phyloP scores from a whole-genome alignment of 805 yeast species.

The Metschnikowia cerradonensis region DNA sequence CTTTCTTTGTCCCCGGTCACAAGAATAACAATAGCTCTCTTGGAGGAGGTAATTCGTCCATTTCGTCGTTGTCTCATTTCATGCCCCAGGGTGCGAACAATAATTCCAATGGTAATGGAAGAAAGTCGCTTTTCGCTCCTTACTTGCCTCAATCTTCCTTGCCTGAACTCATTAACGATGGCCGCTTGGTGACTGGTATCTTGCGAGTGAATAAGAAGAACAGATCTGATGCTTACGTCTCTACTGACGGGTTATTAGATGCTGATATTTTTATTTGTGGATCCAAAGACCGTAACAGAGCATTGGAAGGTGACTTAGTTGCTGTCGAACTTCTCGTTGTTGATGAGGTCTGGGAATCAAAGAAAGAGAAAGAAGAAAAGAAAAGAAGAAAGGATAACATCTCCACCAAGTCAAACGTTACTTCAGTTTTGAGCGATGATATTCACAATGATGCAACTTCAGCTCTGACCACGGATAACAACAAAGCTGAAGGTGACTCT shows the following conservation, averaged over 20 bases:
- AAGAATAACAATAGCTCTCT: conserved; percentile 65
- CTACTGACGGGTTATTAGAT: conserved; percentile 91
- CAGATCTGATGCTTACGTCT: conserved; percentile 96
- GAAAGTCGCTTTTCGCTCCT: conserved; percentile 91
- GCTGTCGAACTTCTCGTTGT: conserved; percentile 93
- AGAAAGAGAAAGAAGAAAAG: conserved; percentile 95
- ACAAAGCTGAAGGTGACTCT: conserved; percentile 30
- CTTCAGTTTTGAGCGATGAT: conserved; percentile 54
- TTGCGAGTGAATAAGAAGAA: conserved; percentile 93
- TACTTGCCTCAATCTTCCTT: conserved; percentile 90
- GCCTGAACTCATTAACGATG: conserved; percentile 85
- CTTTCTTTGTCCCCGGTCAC: conserved; percentile 70
- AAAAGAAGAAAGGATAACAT: conserved; percentile 77
- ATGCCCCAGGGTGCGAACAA: conserved; percentile 24
- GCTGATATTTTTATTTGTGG: conserved; percentile 98
- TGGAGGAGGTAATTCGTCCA: conserved; percentile 56
- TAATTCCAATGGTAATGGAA: conserved; percentile 39
- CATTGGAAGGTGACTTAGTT: conserved; percentile 92
- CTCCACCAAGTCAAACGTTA: conserved; percentile 28
- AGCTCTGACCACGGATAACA: conserved; percentile 34
- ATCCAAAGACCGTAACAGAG: conserved; percentile 95
- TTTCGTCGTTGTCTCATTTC: conserved; percentile 44
- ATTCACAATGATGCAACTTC: conserved; percentile 80
- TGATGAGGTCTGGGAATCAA: conserved; percentile 96
- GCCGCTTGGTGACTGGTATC: conserved; percentile 87